Conservation (phyloP, 345 rosid genomes). For the Camelina neglecta region DNA sequence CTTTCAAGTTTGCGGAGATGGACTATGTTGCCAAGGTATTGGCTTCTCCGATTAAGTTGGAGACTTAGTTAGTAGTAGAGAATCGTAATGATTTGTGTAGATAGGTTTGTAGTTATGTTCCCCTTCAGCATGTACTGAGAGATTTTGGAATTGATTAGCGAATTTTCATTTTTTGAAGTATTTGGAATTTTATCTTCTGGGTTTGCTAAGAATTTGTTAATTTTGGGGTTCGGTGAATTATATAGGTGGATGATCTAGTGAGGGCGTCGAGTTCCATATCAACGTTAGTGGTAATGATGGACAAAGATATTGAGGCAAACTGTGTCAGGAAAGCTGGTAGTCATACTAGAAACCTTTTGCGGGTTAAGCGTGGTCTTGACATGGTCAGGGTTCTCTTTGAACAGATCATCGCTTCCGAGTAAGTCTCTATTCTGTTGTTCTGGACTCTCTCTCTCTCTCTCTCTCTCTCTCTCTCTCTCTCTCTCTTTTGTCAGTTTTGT, state of each 20-base stretch:
- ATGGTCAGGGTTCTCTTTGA: constrained; percentile 91
- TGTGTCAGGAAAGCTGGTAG: constrained; percentile 77
- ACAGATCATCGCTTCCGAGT: constrained; percentile 73
- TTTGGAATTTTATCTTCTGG: constrained; percentile 29
- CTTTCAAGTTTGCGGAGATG: constrained; percentile 96
- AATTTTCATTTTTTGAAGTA: neutral
- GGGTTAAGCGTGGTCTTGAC: constrained; percentile 96
- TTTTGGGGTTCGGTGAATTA: constrained; percentile 1
- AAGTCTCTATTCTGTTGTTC: constrained; percentile 35
- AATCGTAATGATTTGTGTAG: neutral
- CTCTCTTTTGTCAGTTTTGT: neutral
- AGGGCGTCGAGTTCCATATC: constrained; percentile 69
- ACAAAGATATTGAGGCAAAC: constrained; percentile 59
- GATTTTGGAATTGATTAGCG: constrained; percentile 16
- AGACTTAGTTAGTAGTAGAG: neutral
- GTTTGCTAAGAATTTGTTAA: neutral
- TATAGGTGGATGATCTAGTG: constrained; percentile 78
- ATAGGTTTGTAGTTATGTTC: neutral
- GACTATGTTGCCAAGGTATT: constrained; percentile 93
- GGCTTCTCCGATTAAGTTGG: neutral
- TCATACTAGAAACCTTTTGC: constrained; percentile 84
- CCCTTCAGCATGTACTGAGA: neutral
- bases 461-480: neutral
- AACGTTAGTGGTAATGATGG: constrained; percentile 61
- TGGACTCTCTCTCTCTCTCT: neutral